These are phyloP conservation scores for Penicillium herquei DNA, from an alignment of 495 filamentous ascomycete species.

Conservation along the genomic window DNA sequence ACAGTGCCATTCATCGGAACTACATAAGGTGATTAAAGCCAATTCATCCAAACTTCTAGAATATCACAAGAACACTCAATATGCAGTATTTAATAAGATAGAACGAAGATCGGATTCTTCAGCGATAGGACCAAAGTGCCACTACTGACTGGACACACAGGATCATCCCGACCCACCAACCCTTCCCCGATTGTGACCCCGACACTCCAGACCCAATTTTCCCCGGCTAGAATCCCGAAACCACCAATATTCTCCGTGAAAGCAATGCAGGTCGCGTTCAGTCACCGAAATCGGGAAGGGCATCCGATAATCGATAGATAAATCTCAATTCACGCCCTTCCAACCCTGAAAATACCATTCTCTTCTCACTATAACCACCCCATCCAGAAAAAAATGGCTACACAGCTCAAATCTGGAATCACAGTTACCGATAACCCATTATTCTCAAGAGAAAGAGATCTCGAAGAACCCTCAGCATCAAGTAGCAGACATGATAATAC, in stretches of 20 bases:
- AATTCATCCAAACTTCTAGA: too few relatives aligned
- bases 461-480: not conserved
- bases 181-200: too few relatives aligned
- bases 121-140: too few relatives aligned
- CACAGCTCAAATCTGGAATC: not conserved
- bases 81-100: too few relatives aligned
- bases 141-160: too few relatives aligned
- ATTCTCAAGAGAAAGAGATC: not conserved
- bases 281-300: conserved; percentile 6
- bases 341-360: not conserved
- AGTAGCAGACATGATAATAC: not conserved
- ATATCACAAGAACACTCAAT: too few relatives aligned
- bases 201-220: conserved; percentile 3
- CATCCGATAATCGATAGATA: not conserved
- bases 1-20: too few relatives aligned
- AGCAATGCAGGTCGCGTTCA: not conserved
- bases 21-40: too few relatives aligned
- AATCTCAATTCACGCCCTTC: not conserved
- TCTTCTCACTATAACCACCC: not conserved
- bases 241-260: not conserved
- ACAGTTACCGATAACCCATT: not conserved
- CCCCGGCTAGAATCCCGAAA: not conserved
- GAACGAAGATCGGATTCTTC: too few relatives aligned
- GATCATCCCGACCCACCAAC: too few relatives aligned
- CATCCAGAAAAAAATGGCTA: not conserved